phyloP scores from a whole-genome alignment of 805 yeast genomes.

The Candida lessepsii region DNA sequence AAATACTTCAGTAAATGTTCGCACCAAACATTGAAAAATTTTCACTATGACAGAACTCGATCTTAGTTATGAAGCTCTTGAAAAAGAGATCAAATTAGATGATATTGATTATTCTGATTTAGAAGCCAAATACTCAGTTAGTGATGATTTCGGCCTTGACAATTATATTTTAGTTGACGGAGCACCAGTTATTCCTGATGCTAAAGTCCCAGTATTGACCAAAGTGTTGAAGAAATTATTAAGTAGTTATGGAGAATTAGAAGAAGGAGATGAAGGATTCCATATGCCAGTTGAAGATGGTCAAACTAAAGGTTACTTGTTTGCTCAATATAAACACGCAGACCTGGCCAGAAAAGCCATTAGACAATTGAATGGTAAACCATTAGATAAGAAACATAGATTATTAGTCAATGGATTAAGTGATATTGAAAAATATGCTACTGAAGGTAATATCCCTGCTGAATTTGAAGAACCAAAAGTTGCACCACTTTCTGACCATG shows the following conservation, averaged over 20 bases:
- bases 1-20: too few relatives aligned
- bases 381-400: constrained; percentile 91
- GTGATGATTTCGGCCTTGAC: constrained; percentile 61
- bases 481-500: constrained; percentile 71
- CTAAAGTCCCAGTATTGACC: constrained; percentile 77
- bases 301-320: constrained; percentile 80
- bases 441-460: constrained; percentile 57
- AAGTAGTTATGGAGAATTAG: constrained; percentile 71
- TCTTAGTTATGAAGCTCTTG: constrained; percentile 23
- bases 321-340: constrained; percentile 73
- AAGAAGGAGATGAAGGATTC: constrained; percentile 58
- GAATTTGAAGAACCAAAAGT: constrained; percentile 70
- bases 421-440: constrained; percentile 78
- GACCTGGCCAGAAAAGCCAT: constrained; percentile 76
- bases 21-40: constrained; percentile 10
- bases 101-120: constrained; percentile 81
- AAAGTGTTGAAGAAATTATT: constrained; percentile 85
- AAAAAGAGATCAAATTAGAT: constrained; percentile 38
- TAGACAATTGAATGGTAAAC: constrained; percentile 79
- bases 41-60: constrained; percentile 14
- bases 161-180: constrained; percentile 88
- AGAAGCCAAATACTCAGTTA: constrained; percentile 68
- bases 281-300: constrained; percentile 79
- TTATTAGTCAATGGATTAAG: constrained; percentile 76
- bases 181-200: constrained; percentile 90